Percentiles rank a stretch among this genome's conserved stretches.
These are phyloP conservation scores for Spatholobus suberectus DNA, from an alignment of 306 rosid species.

Conservation along the genomic window DNA sequence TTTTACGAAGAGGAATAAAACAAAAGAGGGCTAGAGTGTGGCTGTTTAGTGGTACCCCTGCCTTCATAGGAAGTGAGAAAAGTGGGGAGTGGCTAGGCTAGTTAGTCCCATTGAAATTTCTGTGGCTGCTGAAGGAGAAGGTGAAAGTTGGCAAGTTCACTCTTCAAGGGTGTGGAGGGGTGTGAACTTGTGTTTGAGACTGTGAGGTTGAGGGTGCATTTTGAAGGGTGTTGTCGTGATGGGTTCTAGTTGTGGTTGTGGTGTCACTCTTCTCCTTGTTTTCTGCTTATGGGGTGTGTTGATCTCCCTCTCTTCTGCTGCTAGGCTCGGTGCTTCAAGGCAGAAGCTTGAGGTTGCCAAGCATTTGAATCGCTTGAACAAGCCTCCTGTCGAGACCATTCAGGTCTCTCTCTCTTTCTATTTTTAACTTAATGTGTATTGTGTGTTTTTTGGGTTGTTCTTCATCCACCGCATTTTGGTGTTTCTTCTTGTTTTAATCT, in stretches of 20 bases:
- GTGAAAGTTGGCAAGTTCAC: neutral
- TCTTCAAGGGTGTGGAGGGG: neutral
- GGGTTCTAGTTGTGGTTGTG: conserved; percentile 35
- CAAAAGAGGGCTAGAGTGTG: conserved; percentile 37
- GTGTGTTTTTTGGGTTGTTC: neutral
- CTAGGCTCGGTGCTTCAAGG: conserved; percentile 67
- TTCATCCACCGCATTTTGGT: conserved; percentile 16
- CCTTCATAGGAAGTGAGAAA: conserved; percentile 34
- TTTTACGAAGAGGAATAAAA: conserved; percentile 44
- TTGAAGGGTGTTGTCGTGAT: conserved; percentile 39
- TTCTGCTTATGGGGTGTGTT: conserved; percentile 56
- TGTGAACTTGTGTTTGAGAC: neutral
- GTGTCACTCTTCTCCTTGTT: conserved; percentile 42
- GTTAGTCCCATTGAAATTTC: neutral
- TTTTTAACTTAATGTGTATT: neutral
- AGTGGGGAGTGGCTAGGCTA: conserved; percentile 2
- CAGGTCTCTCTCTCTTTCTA: conserved; percentile 47
- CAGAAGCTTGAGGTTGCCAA: conserved; percentile 81
- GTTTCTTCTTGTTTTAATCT: neutral
- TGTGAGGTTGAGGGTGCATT: neutral
- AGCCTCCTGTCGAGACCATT: conserved; percentile 80
- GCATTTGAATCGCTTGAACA: conserved; percentile 90
- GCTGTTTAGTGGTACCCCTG: conserved; percentile 21
- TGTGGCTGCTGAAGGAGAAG: conserved; percentile 15
- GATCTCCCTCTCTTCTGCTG: conserved; percentile 62